Evolutionary conservation across 208 protist species (phyloP).

Genomic region (Acanthamoeba castellanii): DNA sequence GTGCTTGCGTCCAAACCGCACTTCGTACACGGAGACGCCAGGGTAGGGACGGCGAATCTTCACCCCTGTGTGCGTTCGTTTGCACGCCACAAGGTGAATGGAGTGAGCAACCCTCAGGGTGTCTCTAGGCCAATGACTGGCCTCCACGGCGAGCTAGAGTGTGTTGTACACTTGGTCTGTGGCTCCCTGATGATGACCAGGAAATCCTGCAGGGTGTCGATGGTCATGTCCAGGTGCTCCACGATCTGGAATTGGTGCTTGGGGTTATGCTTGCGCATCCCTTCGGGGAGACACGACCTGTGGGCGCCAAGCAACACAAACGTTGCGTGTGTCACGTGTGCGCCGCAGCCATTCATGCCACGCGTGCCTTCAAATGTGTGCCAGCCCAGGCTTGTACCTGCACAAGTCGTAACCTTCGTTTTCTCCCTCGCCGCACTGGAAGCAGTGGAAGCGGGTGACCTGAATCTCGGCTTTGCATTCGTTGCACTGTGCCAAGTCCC

Average conservation of each 20-base stretch:
- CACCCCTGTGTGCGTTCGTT: background rate
- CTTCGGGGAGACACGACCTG: background rate
- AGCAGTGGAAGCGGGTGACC: slow-evolving; percentile 16
- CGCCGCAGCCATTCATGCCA: background rate
- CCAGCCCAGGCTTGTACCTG: background rate
- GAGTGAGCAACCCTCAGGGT: background rate
- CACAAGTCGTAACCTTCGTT: background rate
- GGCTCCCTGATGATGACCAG: background rate
- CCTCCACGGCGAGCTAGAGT: background rate
- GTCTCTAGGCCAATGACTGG: background rate
- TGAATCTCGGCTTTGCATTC: background rate
- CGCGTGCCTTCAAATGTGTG: too few species aligned
- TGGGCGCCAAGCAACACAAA: background rate
- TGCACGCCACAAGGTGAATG: background rate
- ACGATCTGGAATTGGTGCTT: background rate
- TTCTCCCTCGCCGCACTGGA: background rate
- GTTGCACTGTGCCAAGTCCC: background rate
- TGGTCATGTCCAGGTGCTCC: slow-evolving; percentile 16
- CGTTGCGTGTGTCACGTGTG: background rate
- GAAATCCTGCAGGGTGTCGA: background rate
- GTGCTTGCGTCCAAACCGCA: background rate
- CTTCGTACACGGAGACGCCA: background rate
- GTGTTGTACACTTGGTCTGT: background rate
- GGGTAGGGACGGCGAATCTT: background rate
- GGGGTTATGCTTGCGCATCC: background rate